Conservation (phyloP, 805 yeast genomes). For the Wickerhamomyces xylosicus region DNA sequence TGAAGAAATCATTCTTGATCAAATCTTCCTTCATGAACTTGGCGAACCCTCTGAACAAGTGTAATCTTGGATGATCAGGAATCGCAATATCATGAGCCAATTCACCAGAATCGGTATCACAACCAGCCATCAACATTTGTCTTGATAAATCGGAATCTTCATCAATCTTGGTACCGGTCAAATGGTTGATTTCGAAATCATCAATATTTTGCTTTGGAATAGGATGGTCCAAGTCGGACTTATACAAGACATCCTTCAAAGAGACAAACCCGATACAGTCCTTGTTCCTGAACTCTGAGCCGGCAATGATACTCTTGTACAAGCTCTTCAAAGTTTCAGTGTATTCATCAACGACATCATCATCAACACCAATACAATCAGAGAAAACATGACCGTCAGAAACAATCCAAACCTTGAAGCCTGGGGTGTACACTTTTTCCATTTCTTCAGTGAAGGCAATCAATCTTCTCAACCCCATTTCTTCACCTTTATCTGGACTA, state of each 20-base stretch:
- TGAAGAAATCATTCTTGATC: slow-evolving; percentile 28
- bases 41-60: slow-evolving; percentile 45
- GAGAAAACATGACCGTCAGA: slow-evolving; percentile 60
- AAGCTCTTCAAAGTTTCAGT: slow-evolving; percentile 33
- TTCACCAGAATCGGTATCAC: slow-evolving; percentile 49
- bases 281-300: slow-evolving; percentile 18
- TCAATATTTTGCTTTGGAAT: slow-evolving; percentile 18
- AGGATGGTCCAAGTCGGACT: slow-evolving; percentile 20
- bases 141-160: slow-evolving; percentile 28
- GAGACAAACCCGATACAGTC: slow-evolving; percentile 29
- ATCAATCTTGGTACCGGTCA: slow-evolving; percentile 29
- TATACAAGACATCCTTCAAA: slow-evolving; percentile 29
- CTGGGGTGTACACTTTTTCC: slow-evolving; percentile 39
- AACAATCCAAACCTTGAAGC: slow-evolving; percentile 44
- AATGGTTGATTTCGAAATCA: slow-evolving; percentile 22
- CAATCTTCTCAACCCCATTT: slow-evolving; percentile 28
- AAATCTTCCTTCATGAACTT: slow-evolving; percentile 53
- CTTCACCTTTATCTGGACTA: slow-evolving; percentile 47
- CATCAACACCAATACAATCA: slow-evolving; percentile 55
- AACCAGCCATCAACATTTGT: slow-evolving; percentile 31
- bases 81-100: slow-evolving; percentile 50
- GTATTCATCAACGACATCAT: slow-evolving; percentile 38
- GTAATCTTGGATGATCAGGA: slow-evolving; percentile 43
- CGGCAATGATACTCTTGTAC: slow-evolving; percentile 24
- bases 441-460: slow-evolving; percentile 23